phyloP scores from a whole-genome alignment of 306 rosid species.

The Acacia confusa region DNA sequence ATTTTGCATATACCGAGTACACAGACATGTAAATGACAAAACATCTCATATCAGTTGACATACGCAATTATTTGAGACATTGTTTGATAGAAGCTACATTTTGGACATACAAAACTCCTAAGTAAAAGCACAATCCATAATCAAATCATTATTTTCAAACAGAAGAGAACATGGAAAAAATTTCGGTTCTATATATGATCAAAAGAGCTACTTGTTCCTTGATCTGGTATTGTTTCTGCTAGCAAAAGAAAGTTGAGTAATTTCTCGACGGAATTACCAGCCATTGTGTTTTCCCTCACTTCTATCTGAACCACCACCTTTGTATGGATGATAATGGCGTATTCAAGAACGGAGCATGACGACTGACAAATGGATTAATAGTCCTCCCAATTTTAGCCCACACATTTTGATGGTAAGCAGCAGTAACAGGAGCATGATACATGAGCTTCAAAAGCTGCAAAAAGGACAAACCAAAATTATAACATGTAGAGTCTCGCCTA shows the following conservation, averaged over 20 bases:
- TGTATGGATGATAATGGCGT: conserved; percentile 58
- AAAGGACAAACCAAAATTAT: not conserved
- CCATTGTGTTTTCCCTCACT: not conserved
- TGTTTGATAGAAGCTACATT: not conserved
- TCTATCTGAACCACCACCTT: conserved; percentile 81
- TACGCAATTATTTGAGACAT: not conserved
- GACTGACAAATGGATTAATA: conserved; percentile 53
- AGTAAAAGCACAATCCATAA: not conserved
- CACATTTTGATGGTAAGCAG: conserved; percentile 65
- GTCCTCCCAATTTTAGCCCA: conserved; percentile 66
- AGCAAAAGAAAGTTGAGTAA: not conserved
- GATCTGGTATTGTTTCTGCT: not conserved
- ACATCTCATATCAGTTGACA: not conserved
- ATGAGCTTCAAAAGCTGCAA: conserved; percentile 70
- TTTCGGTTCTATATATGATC: not conserved
- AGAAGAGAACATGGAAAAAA: not conserved
- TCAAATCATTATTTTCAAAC: not conserved
- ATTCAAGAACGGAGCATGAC: conserved; percentile 57
- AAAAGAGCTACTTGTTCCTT: not conserved
- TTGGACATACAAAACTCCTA: not conserved
- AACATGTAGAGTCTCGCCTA: not conserved
- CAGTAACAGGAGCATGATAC: conserved; percentile 70
- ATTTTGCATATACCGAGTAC: not conserved
- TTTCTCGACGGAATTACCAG: not conserved
- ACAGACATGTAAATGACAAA: not conserved